phyloP scores from a whole-genome alignment of 1,284 basidiomycete species.

The Microbotryum lychnidis-dioicae region DNA sequence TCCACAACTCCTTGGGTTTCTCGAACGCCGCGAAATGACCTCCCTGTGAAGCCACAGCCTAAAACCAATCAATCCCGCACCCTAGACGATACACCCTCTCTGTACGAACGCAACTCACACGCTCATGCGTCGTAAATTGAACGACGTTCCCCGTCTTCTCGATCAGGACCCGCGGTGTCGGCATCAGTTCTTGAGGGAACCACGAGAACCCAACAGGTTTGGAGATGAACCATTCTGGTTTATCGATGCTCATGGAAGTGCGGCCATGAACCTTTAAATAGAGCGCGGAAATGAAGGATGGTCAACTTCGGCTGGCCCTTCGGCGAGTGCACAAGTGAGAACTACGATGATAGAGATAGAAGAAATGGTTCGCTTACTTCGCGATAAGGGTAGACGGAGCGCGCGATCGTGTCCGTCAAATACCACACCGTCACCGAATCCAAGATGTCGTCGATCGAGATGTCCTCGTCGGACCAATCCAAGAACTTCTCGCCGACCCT shows the following conservation, averaged over 20 bases:
- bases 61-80: not conserved
- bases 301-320: constrained; percentile 8
- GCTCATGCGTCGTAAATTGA: constrained; percentile 37
- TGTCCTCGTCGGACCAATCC: constrained; percentile 39
- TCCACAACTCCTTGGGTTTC: constrained; percentile 37
- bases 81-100: too few relatives aligned
- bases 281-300: constrained; percentile 18
- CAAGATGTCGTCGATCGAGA: constrained; percentile 34
- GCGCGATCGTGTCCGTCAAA: constrained; percentile 41
- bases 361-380: constrained; percentile 34
- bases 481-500: constrained; percentile 44
- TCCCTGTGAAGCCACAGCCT: constrained; percentile 22
- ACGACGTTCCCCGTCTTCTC: constrained; percentile 37
- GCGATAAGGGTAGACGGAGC: constrained; percentile 43
- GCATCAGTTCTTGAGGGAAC: constrained; percentile 40
- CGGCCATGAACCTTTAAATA: constrained; percentile 10
- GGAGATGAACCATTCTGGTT: constrained; percentile 18
- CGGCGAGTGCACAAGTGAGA: constrained; percentile 5
- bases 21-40: constrained; percentile 43
- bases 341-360: not conserved
- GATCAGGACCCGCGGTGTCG: constrained; percentile 37
- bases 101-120: constrained; percentile 34
- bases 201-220: constrained; percentile 39
- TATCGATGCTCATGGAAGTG: constrained; percentile 31
- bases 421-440: constrained; percentile 41